Base-by-base conservation (phyloP, 2,329 filamentous ascomycete genomes). In the Ceratocystis albifundus region DNA sequence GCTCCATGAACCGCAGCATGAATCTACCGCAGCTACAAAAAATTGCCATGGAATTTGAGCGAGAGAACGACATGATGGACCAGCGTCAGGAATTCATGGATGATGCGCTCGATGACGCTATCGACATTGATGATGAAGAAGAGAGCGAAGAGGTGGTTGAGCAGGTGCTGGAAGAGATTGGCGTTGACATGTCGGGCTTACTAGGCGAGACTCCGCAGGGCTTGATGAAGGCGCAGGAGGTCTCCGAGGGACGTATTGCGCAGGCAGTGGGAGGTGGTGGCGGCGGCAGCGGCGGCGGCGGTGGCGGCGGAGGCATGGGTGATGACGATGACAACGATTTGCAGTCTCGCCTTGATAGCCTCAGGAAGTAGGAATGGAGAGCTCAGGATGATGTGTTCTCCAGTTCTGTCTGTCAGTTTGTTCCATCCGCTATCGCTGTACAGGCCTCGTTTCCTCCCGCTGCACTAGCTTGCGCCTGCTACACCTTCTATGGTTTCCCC, bases 21-120 rank as follows among this genome's bases (percentile, higher is more conserved):
- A 97, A 99, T 74, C 84, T 99, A 2, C 94, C 94, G 0, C 91
- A 91, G 20, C 80, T 99, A 44, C 93, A 97, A 75, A 86, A 93
- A 67, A 99, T 99, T 74, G 93, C 94, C 22, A 96, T 96, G 92
- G 94, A 99, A 74, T 99, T 99, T 72, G 94, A 99, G 78, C 88
- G 90, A 72, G 94, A 99, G 77, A 99, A 97, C 77, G 94, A 97
- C 73, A 92, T 99, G 68, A 99, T 99, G 94, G 94, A 99, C 72
- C 91, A 97, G 77, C 84, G 94, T 70, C 92, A 97, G 75, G 94
- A 97, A 76, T 96, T 99, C 89, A 97, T 99, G 94, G 93, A 97
- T 74, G 94, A 97, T 76, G 93, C 91, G 22, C 94, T 99, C 68
- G 94, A 99, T 74, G 94, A 99, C 75, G 92, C 93, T 62, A 96